Percentiles rank a stretch among this genome's conserved stretches.
phyloP scores from a whole-genome alignment of 192 early-diverging fungal genomes.

The Dissophora globulifera region DNA sequence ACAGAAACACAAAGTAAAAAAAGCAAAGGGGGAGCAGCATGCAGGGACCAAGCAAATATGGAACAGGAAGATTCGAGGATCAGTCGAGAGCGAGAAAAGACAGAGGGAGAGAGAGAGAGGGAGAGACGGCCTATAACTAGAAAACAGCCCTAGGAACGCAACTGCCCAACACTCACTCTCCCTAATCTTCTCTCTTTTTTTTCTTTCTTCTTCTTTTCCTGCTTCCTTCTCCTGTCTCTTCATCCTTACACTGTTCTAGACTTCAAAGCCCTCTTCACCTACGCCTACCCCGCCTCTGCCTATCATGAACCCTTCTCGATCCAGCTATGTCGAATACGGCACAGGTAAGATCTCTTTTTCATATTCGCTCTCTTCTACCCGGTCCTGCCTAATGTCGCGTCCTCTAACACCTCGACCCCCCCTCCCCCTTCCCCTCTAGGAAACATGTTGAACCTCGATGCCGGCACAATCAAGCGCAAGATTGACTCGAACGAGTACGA shows the following conservation, averaged over 20 bases:
- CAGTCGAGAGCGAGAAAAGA: too few species aligned
- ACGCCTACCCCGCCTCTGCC: neutral
- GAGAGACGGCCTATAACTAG: too few species aligned
- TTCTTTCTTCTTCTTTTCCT: too few species aligned
- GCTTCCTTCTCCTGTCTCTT: too few species aligned
- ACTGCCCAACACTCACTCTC: constrained; percentile 2
- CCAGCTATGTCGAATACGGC: constrained; percentile 49
- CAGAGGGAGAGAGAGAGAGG: too few species aligned
- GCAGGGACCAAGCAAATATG: too few species aligned
- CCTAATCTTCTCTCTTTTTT: too few species aligned
- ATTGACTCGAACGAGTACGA: constrained; percentile 51
- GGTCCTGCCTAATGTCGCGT: neutral
- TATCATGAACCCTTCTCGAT: constrained; percentile 29
- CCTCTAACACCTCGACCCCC: neutral
- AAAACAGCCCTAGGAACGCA: too few species aligned
- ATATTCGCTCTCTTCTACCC: neutral
- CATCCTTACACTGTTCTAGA: too few species aligned
- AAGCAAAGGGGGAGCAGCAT: too few species aligned
- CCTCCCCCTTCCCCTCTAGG: neutral
- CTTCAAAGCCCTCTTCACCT: constrained; percentile 1
- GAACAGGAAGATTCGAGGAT: too few species aligned
- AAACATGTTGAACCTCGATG: constrained; percentile 50
- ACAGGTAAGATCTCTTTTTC: constrained; percentile 6
- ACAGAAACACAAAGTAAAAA: too few species aligned
- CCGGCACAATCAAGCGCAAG: constrained; percentile 49